These are phyloP conservation scores for Cyamopsis tetragonoloba DNA, from an alignment of 306 rosid species.

Conservation along the genomic window DNA sequence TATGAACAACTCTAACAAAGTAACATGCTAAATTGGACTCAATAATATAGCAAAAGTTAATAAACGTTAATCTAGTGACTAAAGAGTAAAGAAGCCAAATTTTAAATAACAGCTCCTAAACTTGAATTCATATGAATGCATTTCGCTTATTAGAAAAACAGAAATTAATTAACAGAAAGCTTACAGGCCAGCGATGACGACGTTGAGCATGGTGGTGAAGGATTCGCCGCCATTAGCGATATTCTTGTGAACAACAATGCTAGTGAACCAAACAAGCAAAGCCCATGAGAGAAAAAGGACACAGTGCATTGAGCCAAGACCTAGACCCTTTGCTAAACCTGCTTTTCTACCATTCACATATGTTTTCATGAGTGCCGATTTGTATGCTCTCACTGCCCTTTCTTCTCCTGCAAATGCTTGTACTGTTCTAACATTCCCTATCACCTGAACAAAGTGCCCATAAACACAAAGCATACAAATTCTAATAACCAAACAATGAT, in stretches of 20 bases:
- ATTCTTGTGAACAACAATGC: conserved; percentile 82
- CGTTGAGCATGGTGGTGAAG: conserved; percentile 97
- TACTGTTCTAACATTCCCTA: conserved; percentile 89
- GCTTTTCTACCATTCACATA: conserved; percentile 71
- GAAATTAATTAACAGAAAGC: conserved; percentile 30
- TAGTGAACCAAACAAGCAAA: conserved; percentile 87
- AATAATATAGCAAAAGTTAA: too few species aligned
- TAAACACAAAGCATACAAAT: not conserved
- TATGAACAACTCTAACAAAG: too few species aligned
- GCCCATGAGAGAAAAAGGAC: conserved; percentile 92
- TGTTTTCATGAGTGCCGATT: conserved; percentile 64
- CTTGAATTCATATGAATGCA: too few species aligned
- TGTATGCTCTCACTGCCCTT: conserved; percentile 69
- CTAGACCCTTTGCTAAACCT: conserved; percentile 92
- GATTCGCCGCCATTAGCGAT: conserved; percentile 93
- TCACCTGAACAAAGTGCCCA: too few species aligned
- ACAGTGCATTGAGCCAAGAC: conserved; percentile 85
- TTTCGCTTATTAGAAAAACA: too few species aligned
- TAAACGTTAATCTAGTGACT: too few species aligned
- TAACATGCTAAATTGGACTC: too few species aligned
- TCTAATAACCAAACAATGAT: not conserved
- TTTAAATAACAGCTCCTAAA: too few species aligned
- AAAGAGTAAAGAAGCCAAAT: too few species aligned
- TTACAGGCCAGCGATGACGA: conserved; percentile 96
- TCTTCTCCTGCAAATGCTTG: conserved; percentile 99